Conservation (phyloP, 306 rosid genomes). For the Lotus japonicus region DNA sequence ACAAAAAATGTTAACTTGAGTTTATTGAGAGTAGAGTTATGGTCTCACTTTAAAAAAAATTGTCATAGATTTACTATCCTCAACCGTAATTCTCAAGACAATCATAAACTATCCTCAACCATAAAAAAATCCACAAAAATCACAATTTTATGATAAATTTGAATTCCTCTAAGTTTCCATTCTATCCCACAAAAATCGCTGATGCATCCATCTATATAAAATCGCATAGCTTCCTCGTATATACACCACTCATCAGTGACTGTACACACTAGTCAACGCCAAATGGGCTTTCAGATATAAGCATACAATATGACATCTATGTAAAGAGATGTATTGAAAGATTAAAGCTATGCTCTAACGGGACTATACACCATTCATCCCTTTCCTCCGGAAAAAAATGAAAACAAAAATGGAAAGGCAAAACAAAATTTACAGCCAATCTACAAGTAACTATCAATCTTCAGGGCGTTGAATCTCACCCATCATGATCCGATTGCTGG, state of each 20-base stretch:
- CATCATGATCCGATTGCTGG: conserved; percentile 72
- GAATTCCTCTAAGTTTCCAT: conserved; percentile 2
- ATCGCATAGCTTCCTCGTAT: conserved; percentile 28
- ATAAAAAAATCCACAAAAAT: neutral
- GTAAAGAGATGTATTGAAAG: conserved; percentile 16
- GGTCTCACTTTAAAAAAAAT: too few relatives aligned
- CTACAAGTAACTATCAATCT: conserved; percentile 36
- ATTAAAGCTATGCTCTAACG: conserved; percentile 28
- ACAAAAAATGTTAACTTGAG: too few relatives aligned
- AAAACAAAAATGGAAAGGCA: neutral
- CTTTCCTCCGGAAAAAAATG: neutral
- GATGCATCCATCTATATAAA: conserved; percentile 1
- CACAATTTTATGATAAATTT: neutral
- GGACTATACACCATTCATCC: conserved; percentile 37
- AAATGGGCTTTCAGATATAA: conserved; percentile 5
- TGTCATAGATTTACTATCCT: too few relatives aligned
- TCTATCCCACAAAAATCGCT: conserved; percentile 11
- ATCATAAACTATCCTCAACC: too few relatives aligned
- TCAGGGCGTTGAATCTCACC: conserved; percentile 72
- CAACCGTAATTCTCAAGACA: too few relatives aligned
- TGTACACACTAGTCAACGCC: conserved; percentile 23
- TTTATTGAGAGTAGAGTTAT: too few relatives aligned
- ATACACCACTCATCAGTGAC: conserved; percentile 45
- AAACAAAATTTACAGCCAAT: conserved; percentile 15
- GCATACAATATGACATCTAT: conserved; percentile 20